Evolutionary conservation across 2,329 filamentous ascomycete species (phyloP).

Genomic region (Hymenoscyphus linearis): DNA sequence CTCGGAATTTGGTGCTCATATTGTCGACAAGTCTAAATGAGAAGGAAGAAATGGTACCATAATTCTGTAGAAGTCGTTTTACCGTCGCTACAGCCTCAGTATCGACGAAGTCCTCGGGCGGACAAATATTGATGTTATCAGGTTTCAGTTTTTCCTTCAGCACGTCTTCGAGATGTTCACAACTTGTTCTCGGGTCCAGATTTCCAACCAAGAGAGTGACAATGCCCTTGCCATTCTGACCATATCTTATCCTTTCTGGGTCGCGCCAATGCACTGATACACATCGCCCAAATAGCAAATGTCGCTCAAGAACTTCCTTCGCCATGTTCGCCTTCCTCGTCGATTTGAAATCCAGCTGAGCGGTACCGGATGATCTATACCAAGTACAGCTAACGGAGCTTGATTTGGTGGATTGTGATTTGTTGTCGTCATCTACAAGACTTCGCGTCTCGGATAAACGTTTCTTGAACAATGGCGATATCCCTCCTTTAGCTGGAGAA

Average conservation of each 20-base stretch:
- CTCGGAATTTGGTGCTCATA: not conserved
- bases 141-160: not conserved
- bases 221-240: not conserved
- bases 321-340: not conserved
- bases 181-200: not conserved
- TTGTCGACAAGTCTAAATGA: not conserved
- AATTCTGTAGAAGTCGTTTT: not conserved
- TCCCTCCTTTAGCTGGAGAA: not conserved
- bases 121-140: not conserved
- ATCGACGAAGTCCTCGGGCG: not conserved
- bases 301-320: not conserved
- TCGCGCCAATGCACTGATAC: not conserved
- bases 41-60: not conserved
- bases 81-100: not conserved
- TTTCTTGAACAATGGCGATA: not conserved
- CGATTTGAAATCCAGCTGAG: not conserved
- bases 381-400: not conserved
- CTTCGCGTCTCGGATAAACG: not conserved
- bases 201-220: not conserved
- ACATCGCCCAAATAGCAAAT: not conserved
- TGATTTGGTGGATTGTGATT: not conserved
- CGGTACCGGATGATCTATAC: not conserved
- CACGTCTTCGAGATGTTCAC: not conserved
- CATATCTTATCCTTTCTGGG: not conserved
- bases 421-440: not conserved